These are phyloP conservation scores for Leccinum variicolor DNA, from an alignment of 768 basidiomycete species.

Conservation along the genomic window DNA sequence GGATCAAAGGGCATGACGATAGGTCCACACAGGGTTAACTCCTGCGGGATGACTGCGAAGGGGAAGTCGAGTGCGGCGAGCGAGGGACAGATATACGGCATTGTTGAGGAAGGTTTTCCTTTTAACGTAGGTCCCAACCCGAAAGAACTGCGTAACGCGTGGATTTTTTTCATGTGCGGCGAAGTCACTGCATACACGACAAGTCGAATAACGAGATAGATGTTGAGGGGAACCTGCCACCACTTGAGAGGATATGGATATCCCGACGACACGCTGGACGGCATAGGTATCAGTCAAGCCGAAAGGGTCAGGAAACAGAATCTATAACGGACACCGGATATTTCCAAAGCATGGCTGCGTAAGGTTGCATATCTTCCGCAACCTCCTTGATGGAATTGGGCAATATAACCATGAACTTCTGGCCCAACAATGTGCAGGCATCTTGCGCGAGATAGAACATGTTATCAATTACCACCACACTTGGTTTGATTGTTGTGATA, in stretches of 20 bases:
- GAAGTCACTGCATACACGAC: neutral
- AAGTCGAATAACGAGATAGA: neutral
- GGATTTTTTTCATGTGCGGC: neutral
- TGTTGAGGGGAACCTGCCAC: constrained; percentile 9
- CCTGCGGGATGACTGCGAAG: constrained; percentile 2
- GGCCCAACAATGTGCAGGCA: constrained; percentile 5
- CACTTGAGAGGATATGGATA: constrained; percentile 12
- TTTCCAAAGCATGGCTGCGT: constrained; percentile 5
- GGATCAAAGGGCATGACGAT: neutral
- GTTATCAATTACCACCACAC: neutral
- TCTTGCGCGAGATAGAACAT: constrained; percentile 1
- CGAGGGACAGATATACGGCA: constrained; percentile 2
- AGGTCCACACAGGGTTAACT: constrained; percentile 8
- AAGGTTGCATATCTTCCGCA: neutral
- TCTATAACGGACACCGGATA: constrained; percentile 3
- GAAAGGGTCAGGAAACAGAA: neutral
- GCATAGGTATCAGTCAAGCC: neutral
- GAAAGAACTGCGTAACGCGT: neutral
- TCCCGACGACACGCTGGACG: constrained; percentile 5
- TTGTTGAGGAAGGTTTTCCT: neutral
- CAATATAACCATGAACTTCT: constrained; percentile 2
- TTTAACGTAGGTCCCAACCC: neutral
- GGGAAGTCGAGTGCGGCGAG: constrained; percentile 3
- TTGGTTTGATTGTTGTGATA: neutral
- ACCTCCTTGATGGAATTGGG: constrained; percentile 2